A percentile compares a stretch with the other conserved stretches of the same genome.
Conservation (phyloP, 805 yeast species). For the Ogataea nakhonphanomensis region DNA sequence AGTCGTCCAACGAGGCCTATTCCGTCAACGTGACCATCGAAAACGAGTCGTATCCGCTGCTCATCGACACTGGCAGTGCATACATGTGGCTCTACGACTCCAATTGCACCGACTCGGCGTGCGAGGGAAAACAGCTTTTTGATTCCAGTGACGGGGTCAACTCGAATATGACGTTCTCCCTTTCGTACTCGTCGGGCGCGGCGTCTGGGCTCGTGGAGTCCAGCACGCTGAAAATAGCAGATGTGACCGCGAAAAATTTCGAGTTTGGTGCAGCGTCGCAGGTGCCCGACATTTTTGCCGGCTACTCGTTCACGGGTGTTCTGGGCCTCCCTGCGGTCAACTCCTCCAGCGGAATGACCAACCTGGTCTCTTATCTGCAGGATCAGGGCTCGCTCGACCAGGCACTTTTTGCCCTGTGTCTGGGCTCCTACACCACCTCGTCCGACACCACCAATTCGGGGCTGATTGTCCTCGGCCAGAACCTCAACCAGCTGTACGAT, state of each 20-base stretch:
- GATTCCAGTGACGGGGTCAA: conserved; percentile 22
- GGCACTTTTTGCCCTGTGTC: conserved; percentile 43
- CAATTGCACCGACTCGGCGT: conserved; percentile 44
- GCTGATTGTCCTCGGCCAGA: conserved; percentile 42
- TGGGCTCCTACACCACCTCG: conserved; percentile 34
- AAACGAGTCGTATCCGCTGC: conserved; percentile 43
- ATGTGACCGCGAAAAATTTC: conserved; percentile 37
- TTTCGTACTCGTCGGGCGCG: conserved; percentile 51
- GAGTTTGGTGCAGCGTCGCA: conserved; percentile 50
- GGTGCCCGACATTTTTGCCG: conserved; percentile 52
- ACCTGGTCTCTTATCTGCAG: conserved; percentile 40
- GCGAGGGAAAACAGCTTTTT: conserved; percentile 34
- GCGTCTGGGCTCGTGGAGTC: conserved; percentile 48
- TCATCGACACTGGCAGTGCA: conserved; percentile 65
- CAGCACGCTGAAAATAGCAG: conserved; percentile 37
- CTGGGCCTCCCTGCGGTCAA: conserved; percentile 54
- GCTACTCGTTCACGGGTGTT: conserved; percentile 56
- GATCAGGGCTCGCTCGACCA: conserved; percentile 33
- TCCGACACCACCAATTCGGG: conserved; percentile 34
- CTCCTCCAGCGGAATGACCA: conserved; percentile 33
- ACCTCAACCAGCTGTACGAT: conserved; percentile 34
- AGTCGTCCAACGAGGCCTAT: conserved; percentile 33
- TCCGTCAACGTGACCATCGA: conserved; percentile 39
- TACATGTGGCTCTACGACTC: conserved; percentile 60
- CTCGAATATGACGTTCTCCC: conserved; percentile 36